These are phyloP conservation scores for Lactarius evosmus DNA, from an alignment of 768 basidiomycete species.

Conservation along the genomic window DNA sequence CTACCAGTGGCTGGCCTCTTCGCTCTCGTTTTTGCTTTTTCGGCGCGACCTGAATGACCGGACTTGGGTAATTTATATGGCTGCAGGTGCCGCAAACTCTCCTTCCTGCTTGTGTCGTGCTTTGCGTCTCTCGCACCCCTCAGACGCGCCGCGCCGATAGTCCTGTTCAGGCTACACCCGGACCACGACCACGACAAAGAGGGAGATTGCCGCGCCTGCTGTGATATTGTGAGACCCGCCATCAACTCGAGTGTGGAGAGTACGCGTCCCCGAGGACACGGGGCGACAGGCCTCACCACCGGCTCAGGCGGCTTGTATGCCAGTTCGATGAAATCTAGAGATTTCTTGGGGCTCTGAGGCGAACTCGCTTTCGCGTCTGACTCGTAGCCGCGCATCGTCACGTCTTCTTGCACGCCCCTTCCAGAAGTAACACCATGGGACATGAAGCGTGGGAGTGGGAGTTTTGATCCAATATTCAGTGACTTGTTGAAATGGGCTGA, in stretches of 20 bases:
- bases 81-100: neutral
- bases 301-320: neutral
- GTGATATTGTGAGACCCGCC: neutral
- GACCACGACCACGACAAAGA: neutral
- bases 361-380: neutral
- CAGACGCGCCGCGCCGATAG: neutral
- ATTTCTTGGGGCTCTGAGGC: neutral
- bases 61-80: neutral
- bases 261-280: neutral
- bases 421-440: neutral
- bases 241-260: neutral
- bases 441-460: neutral
- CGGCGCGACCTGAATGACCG: neutral
- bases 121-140: neutral
- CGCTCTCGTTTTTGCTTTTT: neutral
- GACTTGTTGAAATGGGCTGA: neutral
- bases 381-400: neutral
- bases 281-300: neutral
- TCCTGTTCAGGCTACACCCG: neutral
- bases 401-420: neutral
- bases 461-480: neutral
- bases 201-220: neutral
- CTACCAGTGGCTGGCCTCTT: neutral
- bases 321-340: neutral
- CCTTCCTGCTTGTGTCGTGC: neutral